Evolutionary conservation across 331 rosid species (phyloP).

Genomic region (Prunus yedoensis): DNA sequence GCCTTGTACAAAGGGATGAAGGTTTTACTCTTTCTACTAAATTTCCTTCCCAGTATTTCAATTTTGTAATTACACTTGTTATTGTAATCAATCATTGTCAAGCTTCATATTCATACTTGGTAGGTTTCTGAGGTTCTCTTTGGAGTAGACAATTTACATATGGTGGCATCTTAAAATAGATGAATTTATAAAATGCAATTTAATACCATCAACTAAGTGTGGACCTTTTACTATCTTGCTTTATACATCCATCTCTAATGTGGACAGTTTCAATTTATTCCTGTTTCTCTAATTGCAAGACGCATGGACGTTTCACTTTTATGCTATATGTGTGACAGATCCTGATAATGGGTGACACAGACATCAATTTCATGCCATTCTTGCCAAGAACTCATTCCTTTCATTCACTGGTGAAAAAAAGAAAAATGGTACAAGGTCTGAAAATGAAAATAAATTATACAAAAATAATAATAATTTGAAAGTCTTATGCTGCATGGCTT

Average conservation of each 20-base stretch:
- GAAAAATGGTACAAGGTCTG: not conserved
- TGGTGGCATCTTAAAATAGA: not conserved
- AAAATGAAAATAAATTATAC: conserved; percentile 1
- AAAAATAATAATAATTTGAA: no score
- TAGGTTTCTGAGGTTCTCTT: conserved; percentile 4
- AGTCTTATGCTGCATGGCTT: no score
- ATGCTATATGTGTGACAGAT: no score
- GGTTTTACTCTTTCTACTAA: conserved; percentile 37
- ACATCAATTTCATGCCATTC: not conserved
- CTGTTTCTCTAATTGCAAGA: not conserved
- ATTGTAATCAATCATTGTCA: not conserved
- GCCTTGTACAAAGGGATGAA: conserved; percentile 99
- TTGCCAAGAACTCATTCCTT: not conserved
- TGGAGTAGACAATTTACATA: not conserved
- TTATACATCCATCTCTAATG: conserved; percentile 2
- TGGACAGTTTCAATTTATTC: not conserved
- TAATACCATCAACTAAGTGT: not conserved
- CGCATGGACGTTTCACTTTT: not conserved
- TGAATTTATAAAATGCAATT: not conserved
- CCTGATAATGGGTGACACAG: no score
- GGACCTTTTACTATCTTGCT: not conserved
- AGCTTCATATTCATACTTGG: not conserved
- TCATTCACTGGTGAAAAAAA: not conserved
- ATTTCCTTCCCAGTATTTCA: not conserved
- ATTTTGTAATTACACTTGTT: conserved; percentile 3